These are phyloP conservation scores for Cocos nucifera DNA, from an alignment of 176 grass and related monocot genomes.

Conservation along the genomic window DNA sequence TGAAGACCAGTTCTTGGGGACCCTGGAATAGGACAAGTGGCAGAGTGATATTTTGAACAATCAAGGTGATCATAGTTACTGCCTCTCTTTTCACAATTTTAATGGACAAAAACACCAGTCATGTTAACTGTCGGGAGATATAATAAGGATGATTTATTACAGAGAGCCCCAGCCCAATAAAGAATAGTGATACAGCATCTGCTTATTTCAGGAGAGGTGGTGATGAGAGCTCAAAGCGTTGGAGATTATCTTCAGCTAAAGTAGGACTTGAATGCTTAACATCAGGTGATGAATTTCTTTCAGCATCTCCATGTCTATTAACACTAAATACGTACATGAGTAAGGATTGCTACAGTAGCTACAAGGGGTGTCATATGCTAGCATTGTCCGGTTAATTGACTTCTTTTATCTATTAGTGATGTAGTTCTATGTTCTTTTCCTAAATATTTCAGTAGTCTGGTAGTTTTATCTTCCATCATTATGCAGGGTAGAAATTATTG, in stretches of 20 bases:
- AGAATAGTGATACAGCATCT: too few relatives aligned
- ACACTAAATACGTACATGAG: too few relatives aligned
- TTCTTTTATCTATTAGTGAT: not conserved
- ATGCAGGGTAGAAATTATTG: constrained; percentile 7
- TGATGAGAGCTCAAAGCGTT: constrained; percentile 32
- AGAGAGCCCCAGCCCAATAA: constrained; percentile 38
- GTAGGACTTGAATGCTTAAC: constrained; percentile 70
- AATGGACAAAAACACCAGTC: too few relatives aligned
- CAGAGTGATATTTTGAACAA: constrained; percentile 27
- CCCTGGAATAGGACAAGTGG: constrained; percentile 62
- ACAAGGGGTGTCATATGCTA: constrained; percentile 95
- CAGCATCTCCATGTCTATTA: too few relatives aligned
- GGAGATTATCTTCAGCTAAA: constrained; percentile 76
- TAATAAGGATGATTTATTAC: constrained; percentile 47
- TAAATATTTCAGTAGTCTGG: too few relatives aligned
- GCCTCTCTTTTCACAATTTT: constrained; percentile 7
- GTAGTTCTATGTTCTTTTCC: too few relatives aligned
- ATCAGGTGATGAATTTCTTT: constrained; percentile 31
- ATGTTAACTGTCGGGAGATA: constrained; percentile 24
- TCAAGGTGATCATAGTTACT: constrained; percentile 47
- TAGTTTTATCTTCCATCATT: too few relatives aligned
- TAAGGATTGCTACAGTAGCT: constrained; percentile 52
- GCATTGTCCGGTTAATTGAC: constrained; percentile 75
- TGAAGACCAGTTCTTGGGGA: constrained; percentile 21
- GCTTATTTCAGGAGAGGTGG: too few relatives aligned